phyloP scores from a whole-genome alignment of 1,284 basidiomycete species.

The Rhodotorula sp. region DNA sequence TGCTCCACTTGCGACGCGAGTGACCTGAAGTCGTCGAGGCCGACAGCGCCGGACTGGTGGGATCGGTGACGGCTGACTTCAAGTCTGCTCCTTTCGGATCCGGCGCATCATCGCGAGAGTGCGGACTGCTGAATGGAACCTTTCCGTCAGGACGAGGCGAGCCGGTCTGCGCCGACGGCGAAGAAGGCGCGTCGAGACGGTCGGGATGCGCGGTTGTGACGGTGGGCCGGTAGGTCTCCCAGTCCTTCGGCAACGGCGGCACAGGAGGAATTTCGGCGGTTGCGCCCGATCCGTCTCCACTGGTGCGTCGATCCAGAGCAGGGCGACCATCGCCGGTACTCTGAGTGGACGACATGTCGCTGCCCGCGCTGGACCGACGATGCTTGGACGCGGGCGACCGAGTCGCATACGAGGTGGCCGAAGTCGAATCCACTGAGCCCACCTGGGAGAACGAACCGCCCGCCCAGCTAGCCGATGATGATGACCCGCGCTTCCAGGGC shows the following conservation, averaged over 20 bases:
- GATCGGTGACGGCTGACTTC: not conserved
- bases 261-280: conserved; percentile 66
- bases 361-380: conserved; percentile 72
- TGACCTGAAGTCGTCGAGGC: conserved; percentile 38
- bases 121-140: not conserved
- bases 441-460: conserved; percentile 60
- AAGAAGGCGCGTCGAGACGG: not conserved
- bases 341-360: conserved; percentile 73
- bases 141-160: not conserved
- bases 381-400: conserved; percentile 53
- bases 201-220: not conserved
- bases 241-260: conserved; percentile 89
- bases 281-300: conserved; percentile 5
- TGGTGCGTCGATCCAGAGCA: conserved; percentile 18
- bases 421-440: conserved; percentile 77
- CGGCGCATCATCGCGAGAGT: not conserved
- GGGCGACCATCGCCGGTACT: conserved; percentile 56
- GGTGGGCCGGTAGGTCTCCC: conserved; percentile 55
- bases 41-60: not conserved
- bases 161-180: not conserved
- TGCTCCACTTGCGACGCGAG: conserved; percentile 79
- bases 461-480: conserved; percentile 76
- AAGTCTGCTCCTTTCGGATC: not conserved
- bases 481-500: conserved; percentile 70
- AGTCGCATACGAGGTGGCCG: conserved; percentile 71